Evolutionary conservation across 768 basidiomycete genomes (phyloP), one percentile per base, ranked within the genome.

Genomic region (Xanthoconium purpureum): DNA sequence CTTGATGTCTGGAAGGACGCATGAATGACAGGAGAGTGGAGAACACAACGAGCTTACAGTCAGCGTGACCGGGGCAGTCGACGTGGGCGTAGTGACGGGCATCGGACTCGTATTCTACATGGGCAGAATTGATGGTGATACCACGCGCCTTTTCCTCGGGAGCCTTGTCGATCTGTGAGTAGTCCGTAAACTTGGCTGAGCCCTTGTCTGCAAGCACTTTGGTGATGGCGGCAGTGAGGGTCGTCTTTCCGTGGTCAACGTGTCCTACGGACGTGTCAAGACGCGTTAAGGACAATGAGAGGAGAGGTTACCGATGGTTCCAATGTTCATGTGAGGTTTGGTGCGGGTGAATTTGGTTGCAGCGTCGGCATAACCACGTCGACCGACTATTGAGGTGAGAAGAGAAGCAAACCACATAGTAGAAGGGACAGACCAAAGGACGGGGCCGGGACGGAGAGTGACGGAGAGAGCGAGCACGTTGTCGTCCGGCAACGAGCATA

Each of bases 91-190:
- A 98, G 70, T 98, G 96, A 54, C 96, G 84, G 37, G 73, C 77
- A 17, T 78, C 78, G 36, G 96, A 96, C 80, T 98, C 94, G 72
- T 99, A 99, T 73, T 99, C 97, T 71, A 99, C 94, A 71, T 99
- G 97, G 50, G 97, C 85, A 20, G 97, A 96, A 74, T 96, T 94
- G 75, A 99, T 99, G 59, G 97, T 99, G 75, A 99, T 99, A 75
- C 97, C 97, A 72, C 97, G 92, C 58, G 96, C 96, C 76, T 94
- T 96, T 79, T 99, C 97, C 75, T 99, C 97, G 3, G 97, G 97
- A 10, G 97, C 97, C 80, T 91, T 98, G 89, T 99, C 97, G 66
- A 99, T 99, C 74, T 94, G 86, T 47, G 81, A 84, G 79, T 99
- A 99, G 80, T 94, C 95, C 60, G 95, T 91, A 77, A 99, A 98